phyloP scores from a whole-genome alignment of 2,329 filamentous ascomycete genomes.

The Hypoxylon rubiginosum region DNA sequence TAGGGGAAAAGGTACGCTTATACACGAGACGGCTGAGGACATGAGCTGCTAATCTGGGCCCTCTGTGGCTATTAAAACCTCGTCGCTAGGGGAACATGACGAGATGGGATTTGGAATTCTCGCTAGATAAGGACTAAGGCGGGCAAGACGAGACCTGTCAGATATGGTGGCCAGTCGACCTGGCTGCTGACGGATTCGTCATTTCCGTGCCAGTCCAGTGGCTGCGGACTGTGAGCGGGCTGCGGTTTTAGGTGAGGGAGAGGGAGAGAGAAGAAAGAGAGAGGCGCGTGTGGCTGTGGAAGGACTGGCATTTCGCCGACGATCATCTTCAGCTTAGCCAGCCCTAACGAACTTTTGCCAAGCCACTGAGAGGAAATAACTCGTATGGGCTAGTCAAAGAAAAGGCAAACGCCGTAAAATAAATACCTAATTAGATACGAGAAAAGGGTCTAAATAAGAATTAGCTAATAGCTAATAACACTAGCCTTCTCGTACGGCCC shows the following conservation, averaged over 20 bases:
- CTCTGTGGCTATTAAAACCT: slow-evolving; percentile 35
- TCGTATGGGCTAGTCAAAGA: slow-evolving; percentile 5
- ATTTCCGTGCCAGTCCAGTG: slow-evolving; percentile 31
- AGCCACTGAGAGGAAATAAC: slow-evolving; percentile 10
- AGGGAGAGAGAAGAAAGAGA: slow-evolving; percentile 14
- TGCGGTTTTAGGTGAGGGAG: neutral
- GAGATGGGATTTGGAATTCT: slow-evolving; percentile 22
- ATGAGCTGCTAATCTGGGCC: slow-evolving; percentile 12
- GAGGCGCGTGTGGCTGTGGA: slow-evolving; percentile 20
- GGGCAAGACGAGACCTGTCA: slow-evolving; percentile 7
- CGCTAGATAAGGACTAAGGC: slow-evolving; percentile 10
- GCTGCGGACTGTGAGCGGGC: neutral
- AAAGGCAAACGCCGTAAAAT: slow-evolving; percentile 4
- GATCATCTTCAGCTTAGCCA: neutral
- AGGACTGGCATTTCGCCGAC: slow-evolving; percentile 14
- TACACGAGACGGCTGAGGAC: slow-evolving; percentile 26
- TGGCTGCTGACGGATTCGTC: slow-evolving; percentile 30
- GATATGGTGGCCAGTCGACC: slow-evolving; percentile 3
- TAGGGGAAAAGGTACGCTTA: neutral
- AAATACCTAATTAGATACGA: slow-evolving; percentile 16
- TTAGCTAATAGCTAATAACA: slow-evolving; percentile 1
- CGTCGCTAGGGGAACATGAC: slow-evolving; percentile 21
- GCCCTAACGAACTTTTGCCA: slow-evolving; percentile 10
- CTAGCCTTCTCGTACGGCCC: slow-evolving; percentile 18
- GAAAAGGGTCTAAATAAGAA: neutral